phyloP scores from a whole-genome alignment of 2,329 filamentous ascomycete species.

The Fonsecaea pugnacius region DNA sequence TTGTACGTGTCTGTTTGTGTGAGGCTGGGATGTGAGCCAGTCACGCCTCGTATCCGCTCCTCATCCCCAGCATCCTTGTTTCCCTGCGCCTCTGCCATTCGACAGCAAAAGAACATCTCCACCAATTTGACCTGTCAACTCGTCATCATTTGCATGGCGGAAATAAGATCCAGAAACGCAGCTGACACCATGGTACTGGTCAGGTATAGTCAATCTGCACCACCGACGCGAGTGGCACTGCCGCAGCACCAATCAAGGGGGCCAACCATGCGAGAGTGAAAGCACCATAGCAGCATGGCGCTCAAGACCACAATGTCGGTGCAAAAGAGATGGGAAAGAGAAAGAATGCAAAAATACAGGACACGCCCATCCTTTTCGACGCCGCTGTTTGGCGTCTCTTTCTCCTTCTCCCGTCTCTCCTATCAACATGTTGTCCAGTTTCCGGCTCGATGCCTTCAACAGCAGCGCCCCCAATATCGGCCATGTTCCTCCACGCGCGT shows the following conservation, averaged over 20 bases:
- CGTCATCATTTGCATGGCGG: not conserved
- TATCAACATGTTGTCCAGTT: not conserved
- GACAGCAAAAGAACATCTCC: not conserved
- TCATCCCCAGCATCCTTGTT: not conserved
- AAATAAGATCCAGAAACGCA: not conserved
- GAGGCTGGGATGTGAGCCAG: not conserved
- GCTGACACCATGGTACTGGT: not conserved
- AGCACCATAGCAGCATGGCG: not conserved
- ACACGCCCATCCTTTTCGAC: not conserved
- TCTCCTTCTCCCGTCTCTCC: not conserved
- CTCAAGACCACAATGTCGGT: not conserved
- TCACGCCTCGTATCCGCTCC: not conserved
- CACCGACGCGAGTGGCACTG: too few species aligned
- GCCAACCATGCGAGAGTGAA: too few species aligned
- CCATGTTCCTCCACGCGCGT: not conserved
- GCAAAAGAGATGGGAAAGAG: not conserved
- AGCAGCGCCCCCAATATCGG: not conserved
- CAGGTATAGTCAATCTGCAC: not conserved
- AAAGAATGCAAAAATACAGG: not conserved
- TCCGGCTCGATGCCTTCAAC: not conserved
- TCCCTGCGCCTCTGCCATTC: not conserved
- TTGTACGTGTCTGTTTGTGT: not conserved
- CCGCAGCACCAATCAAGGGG: too few species aligned
- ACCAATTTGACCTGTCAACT: not conserved
- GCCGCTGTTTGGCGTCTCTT: not conserved